phyloP scores from a whole-genome alignment of 208 protist genomes.

The Leishmania tarentolae region DNA sequence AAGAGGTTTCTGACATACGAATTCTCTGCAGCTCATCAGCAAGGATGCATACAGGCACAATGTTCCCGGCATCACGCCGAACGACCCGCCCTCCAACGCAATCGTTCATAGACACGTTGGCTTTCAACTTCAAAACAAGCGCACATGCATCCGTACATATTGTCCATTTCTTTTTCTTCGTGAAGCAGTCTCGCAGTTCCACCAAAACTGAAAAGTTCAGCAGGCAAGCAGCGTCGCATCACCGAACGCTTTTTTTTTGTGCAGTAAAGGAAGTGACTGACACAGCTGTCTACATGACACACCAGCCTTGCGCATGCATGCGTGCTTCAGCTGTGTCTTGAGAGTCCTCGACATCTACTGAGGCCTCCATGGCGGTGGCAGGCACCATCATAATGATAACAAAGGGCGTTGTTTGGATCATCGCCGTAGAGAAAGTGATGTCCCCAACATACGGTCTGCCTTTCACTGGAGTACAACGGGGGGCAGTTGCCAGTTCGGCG shows the following conservation, averaged over 20 bases:
- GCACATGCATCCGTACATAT: background rate
- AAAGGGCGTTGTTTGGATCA: constrained; percentile 15
- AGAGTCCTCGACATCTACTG: background rate
- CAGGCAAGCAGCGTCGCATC: background rate
- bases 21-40: background rate
- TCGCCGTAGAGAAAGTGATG: constrained; percentile 6
- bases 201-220: background rate
- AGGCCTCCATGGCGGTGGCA: background rate
- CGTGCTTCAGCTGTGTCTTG: constrained; percentile 20
- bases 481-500: background rate
- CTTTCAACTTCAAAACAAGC: background rate
- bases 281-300: constrained; percentile 11
- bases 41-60: background rate
- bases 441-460: constrained; percentile 15
- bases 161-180: background rate
- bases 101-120: background rate
- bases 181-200: background rate
- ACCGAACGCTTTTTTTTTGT: background rate
- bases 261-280: background rate
- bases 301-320: constrained; percentile 31
- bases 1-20: background rate
- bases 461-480: constrained; percentile 13
- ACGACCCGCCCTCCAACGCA: background rate
- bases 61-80: background rate
- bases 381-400: constrained; percentile 28